phyloP scores from a whole-genome alignment of 2,329 filamentous ascomycete species.

The Rugonectria rugulosa region DNA sequence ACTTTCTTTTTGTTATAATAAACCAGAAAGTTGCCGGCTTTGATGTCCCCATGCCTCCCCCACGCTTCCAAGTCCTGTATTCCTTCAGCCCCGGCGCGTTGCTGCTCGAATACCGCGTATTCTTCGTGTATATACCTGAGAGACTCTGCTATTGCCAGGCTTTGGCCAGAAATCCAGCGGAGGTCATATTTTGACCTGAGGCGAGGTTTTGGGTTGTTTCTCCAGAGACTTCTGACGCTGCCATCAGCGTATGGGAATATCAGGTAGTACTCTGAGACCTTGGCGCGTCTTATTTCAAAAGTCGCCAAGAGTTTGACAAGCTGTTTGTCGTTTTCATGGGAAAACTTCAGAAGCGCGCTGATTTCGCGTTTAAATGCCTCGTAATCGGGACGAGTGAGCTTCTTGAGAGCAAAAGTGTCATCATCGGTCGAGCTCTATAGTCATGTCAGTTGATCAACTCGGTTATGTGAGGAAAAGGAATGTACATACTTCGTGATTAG shows the following conservation, averaged over 20 bases:
- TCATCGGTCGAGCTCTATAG: too few relatives aligned
- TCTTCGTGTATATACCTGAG: neutral
- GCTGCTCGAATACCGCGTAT: too few relatives aligned
- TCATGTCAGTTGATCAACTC: too few relatives aligned
- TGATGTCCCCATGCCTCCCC: slow-evolving; percentile 6
- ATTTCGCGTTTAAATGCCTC: neutral
- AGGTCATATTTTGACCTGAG: neutral
- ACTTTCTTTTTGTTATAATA: neutral
- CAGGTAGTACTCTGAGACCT: neutral
- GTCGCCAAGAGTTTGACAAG: slow-evolving; percentile 1
- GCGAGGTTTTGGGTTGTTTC: neutral
- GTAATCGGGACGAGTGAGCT: neutral
- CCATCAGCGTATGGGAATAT: slow-evolving; percentile 2
- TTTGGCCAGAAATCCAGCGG: neutral
- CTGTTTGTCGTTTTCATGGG: neutral
- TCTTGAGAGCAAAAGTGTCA: neutral
- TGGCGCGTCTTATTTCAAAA: neutral
- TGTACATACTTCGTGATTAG: too few relatives aligned
- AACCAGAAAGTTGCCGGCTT: neutral
- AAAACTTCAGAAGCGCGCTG: neutral
- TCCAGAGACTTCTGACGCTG: neutral
- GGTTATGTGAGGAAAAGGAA: too few relatives aligned
- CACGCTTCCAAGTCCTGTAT: neutral
- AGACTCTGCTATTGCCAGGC: neutral
- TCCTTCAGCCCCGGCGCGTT: too few relatives aligned